Base-by-base conservation (phyloP, 305 asterid genomes). In the Solanum aculeatissimum region DNA sequence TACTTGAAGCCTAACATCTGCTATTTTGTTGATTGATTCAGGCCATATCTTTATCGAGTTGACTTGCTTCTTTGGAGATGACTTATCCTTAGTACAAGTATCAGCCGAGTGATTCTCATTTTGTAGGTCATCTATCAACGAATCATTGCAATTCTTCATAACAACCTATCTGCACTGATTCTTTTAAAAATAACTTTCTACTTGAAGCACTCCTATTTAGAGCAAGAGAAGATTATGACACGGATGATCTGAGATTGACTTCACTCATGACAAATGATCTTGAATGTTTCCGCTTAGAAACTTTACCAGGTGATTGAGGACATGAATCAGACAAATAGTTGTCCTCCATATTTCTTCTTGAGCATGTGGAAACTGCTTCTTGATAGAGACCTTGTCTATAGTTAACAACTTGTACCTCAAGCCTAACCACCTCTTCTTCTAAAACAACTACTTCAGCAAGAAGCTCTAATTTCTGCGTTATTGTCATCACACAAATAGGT, bases 391-490 rank as follows among this genome's bases (percentile, higher is more conserved):
- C 97, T 85, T 92, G 95, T 84, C 93, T 92, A 72, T 89, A 86
- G n/a, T 85, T 92, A 83, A 92, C 94, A 47, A 91, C 89, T 68
- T 89, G 89, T 85, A 93, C 97, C 83, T 95, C 98, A 14, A 95
- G 95, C 68, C 95, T 89, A 83, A 93, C 95, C 63, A 95, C 98
- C 86, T 95, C 99, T 87, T 95, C 99, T 89, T 95, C 99, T 80
- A 95, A 87, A 53, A 95, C 98, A 54, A 98, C 99, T 89, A 95
- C 97, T 90, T 95, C 99, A 40, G 98, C 98, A 55, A 95, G 93
- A 89, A 95, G 97, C 89, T 95, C 97, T 74, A 93, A 85, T 51
- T 93, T 92, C 98, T 95, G 79, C 87, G 88, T 85, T 21, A 38
- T 75, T 54, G 38, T 43, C 7, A 35, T 35, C 38, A 35, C 38